Evolutionary conservation across 1,284 basidiomycete species (phyloP).

Genomic region (Naganishia liquefaciens): DNA sequence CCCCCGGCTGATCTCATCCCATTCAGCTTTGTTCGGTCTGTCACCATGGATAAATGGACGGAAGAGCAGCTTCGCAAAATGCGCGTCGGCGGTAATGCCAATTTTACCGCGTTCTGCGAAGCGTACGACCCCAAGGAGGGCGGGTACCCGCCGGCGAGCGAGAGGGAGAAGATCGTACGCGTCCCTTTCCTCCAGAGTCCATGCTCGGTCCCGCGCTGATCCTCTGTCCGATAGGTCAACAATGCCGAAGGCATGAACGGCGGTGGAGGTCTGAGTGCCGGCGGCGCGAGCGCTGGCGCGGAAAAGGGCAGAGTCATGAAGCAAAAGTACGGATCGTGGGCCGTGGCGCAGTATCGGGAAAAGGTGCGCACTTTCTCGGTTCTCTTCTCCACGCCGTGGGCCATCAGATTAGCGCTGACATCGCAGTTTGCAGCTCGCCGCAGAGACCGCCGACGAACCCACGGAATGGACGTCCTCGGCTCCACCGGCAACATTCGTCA

Average conservation of each 20-base stretch:
- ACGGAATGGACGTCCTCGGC: conserved; percentile 47
- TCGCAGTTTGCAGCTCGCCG: conserved; percentile 41
- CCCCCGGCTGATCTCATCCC: conserved; percentile 10
- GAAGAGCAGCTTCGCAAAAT: conserved; percentile 85
- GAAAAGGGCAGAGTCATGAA: conserved; percentile 53
- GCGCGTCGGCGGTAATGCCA: conserved; percentile 84
- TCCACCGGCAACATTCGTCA: conserved; percentile 43
- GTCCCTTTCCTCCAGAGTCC: too few relatives aligned
- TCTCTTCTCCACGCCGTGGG: too few relatives aligned
- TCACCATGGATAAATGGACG: conserved; percentile 96
- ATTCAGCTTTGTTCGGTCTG: conserved; percentile 79
- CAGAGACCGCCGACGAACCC: conserved; percentile 48
- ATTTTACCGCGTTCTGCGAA: conserved; percentile 75
- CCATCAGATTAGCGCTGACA: background rate
- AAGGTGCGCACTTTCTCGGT: too few relatives aligned
- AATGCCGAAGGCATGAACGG: conserved; percentile 22
- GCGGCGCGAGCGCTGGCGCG: conserved; percentile 14
- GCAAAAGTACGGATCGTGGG: conserved; percentile 88
- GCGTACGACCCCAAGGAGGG: conserved; percentile 59
- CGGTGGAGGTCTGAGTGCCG: conserved; percentile 13
- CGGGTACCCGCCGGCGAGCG: conserved; percentile 41
- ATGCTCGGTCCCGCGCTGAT: too few relatives aligned
- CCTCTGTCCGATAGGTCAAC: background rate
- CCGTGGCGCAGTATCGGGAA: conserved; percentile 84
- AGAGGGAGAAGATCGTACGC: conserved; percentile 1